Base-by-base conservation (phyloP, 768 basidiomycete species). In the Panaeolus cyanescens region DNA sequence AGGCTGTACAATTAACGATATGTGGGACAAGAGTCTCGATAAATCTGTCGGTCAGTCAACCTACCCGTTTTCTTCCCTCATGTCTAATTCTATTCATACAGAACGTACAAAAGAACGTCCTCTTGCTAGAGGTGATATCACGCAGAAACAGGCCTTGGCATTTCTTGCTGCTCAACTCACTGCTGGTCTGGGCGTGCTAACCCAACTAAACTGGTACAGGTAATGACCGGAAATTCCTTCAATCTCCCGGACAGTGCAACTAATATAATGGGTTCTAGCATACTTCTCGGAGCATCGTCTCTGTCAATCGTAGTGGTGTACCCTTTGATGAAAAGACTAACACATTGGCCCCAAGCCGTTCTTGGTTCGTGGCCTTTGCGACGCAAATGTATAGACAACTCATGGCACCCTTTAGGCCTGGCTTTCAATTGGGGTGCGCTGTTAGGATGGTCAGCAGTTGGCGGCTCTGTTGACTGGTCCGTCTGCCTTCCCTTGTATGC, bases 381-480 rank as follows among this genome's bases (percentile, higher is more conserved):
- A n/a, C 40, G 55, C 4, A 32, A 45, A 33, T 22, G 32, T 50
- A 22, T 19, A 32, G 31, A 8, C 25, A 55, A 40, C 40, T 32
- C 19, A 54, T 36, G 36, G 6, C 58, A 4, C 58, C 10, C 32
- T 57, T 22, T 36, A 96, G 95, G 96, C 9, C 82, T 99, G 50
- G 89, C 96, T 0, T 99, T 96, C 74, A 99, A 98, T 75, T 99
- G 96, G 96, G 97, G 97, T 17, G 88, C 94, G 1, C 75, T 99
- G 1, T 85, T 99, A 17, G 97, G 97, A 22, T 98, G 96, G 92
- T 96, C 97, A 3, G 96, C 97, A 2, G 88, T 99, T 4, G 85
- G 90, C 1, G 94, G 93, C 1, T 67, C 81, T 1, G 87, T 90
- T 2, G 80, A 96, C 69, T 96, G 94, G 95, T 71, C 71, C 10